Base-by-base conservation (phyloP, 345 rosid species). In the Eutrema japonicum region DNA sequence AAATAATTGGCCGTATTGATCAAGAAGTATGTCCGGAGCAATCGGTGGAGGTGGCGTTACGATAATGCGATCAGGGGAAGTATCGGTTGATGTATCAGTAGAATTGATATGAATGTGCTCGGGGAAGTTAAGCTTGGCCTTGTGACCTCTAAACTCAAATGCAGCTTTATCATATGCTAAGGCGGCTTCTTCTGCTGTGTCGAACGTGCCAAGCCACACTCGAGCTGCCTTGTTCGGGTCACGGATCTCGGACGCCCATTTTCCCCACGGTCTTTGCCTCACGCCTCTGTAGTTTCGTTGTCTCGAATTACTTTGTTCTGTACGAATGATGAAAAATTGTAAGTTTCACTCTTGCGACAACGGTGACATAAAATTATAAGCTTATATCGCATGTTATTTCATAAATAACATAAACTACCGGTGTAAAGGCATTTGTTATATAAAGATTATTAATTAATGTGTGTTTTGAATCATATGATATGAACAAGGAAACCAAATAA, bases 211-310 rank as follows among this genome's bases (percentile, higher is more conserved):
- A 6, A 78, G 74, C 81, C 78, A 78, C 10, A 78, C 78, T 3
- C 81, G 64, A 52, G 77, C 78, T 47, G 77, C 81, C 59, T 72
- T 78, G 65, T 30, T 49, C 4, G 81, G 81, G 53, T 72, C 78
- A 5, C 78, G 74, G 46, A 78, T 78, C 65, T 72, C 81, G 0
- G 81, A 77, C 8, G 78, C 81, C 74, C 77, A 78, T 55, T 72
- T 78, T 1, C 81, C 80, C 80, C 80, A 77, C 7, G 80, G 80
- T 57, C 80, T 54, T 71, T 70, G 79, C 27, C 79, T 75, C 27
- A 77, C 80, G 10, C 80, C 80, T 77, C 80, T 64, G 9, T 77
- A 77, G 71, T 76, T 76, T 35, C 76, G 49, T 62, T 62, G 79
- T 46, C 75, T 60, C 9, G 42, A 60, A 8, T 9, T 42, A 35